Evolutionary conservation across 176 grass and related monocot genomes (phyloP), one percentile per base, ranked within the genome.

Genomic region (Melocanna baccifera): DNA sequence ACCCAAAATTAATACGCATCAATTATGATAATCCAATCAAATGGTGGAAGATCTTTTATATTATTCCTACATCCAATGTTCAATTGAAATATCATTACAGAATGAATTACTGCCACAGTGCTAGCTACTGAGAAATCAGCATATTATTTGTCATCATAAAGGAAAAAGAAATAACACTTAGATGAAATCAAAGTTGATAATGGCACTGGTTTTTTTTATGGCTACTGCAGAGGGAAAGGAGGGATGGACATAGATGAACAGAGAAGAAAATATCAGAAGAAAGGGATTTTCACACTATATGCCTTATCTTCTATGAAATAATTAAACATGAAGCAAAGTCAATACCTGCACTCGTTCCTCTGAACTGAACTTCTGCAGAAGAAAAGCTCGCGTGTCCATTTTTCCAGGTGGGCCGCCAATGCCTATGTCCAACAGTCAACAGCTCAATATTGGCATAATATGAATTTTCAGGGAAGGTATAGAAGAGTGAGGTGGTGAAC

Each of bases 341-440:
- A 85, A 66, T 94, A 99, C 96, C 93, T 96, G 96, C 48, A 65
- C 26, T 43, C 84, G 90, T 80, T 96, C 93, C 78, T 99, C 91
- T 20, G 84, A 87, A 88, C 93, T 92, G 36, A 96, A 99, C 67
- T 89, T 96, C 64, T 99, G 93, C 46, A 99, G 87, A 87, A 99
- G 90, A 72, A 99, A 99, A 75, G 93, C 96, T 55, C 91, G 91
- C 55, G 82, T 89, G 71, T 96, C 96, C 96, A 99, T 99, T 73
- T 48, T 83, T 39, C 93, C 96, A 72, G 91, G 96, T 77, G 89
- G 96, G 62, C 91, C 92, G 67, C 97, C 97, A 96, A 99, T 99
- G 36, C 97, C 93, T 99, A 72, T 72, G 75, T 73, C 56, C 58
- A 91, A 78, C 67, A 82, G n/a, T 45, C 29, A 77, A 82, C 40